Evolutionary conservation across 2,329 filamentous ascomycete species (phyloP), one percentile per base, ranked within the genome.

Genomic region (Xylaria sp.): DNA sequence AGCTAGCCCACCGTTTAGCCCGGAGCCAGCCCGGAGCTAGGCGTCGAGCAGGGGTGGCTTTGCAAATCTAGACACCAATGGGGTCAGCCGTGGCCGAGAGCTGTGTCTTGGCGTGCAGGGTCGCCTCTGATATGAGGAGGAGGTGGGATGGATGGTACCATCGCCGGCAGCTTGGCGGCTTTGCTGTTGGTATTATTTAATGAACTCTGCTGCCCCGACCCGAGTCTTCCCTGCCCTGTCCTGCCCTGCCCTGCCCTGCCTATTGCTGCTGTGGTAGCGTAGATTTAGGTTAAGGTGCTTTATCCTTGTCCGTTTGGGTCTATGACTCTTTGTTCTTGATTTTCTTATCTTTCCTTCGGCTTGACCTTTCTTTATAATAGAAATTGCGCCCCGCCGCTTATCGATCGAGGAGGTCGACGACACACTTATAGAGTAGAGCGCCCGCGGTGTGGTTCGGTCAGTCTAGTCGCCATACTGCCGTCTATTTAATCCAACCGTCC

Each of bases 101-200:
- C 25, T 57, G 60, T n/a, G 50, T 58, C 67, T 69, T 69, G 67
- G 67, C 67, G 44, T 57, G 55, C 67, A 61, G 66, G 39, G 39
- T 34, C 6, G 18, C 10, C 59, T 56, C 48, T 60, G 46, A 41
- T 54, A 58, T 44, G 54, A 28, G 46, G 20, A 59, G 39, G 57
- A 25, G 23, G 23, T 20, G 18, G 41, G 18, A 46, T n/a, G 18
- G 15, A 15, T 18, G 18, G 13, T 44, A 13, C 18, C 18, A 62
- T 61, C 58, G 59, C 67, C 60, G 31, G 54, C 46, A 46, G 51
- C 62, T 70, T 65, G 66, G 66, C 62, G 51, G 28, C 8, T 31
- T 23, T 7, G 23, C 50, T 28, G 28, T 1, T 57, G 44, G 60
- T 67, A 41, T 57, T 65, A 68, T 56, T 64, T 54, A 63, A n/a